Evolutionary conservation across 2,329 filamentous ascomycete genomes (phyloP).

Genomic region (Clonostachys byssicola): DNA sequence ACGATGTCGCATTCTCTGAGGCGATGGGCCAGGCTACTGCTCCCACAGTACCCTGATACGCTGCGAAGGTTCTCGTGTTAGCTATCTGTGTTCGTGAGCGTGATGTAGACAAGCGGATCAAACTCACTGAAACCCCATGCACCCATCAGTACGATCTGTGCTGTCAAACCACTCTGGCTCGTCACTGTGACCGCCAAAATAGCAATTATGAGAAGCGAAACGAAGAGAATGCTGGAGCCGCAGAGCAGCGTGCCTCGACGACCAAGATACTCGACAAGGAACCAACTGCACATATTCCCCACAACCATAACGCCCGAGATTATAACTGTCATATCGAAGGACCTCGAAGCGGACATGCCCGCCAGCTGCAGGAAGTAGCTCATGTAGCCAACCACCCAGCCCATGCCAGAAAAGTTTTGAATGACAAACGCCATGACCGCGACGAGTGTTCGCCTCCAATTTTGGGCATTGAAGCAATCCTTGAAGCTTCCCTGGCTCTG

Average conservation of each 20-base stretch:
- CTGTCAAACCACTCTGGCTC: too few relatives aligned
- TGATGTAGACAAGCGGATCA: conserved; percentile 25
- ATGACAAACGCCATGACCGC: too few relatives aligned
- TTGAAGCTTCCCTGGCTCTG: too few relatives aligned
- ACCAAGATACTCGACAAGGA: conserved; percentile 27
- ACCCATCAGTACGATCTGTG: conserved; percentile 14
- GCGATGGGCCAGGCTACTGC: too few relatives aligned
- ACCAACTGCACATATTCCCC: conserved; percentile 29
- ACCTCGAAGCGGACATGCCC: conserved; percentile 24
- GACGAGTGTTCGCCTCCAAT: too few relatives aligned
- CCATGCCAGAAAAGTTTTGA: too few relatives aligned
- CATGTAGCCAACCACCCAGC: too few relatives aligned
- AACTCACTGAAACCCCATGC: conserved; percentile 21
- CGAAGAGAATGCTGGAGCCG: conserved; percentile 41
- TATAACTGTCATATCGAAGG: conserved; percentile 30
- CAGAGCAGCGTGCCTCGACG: conserved; percentile 30
- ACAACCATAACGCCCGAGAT: conserved; percentile 23
- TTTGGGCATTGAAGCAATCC: too few relatives aligned
- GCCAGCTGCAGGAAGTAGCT: conserved; percentile 43
- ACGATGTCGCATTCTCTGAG: conserved; percentile 20
- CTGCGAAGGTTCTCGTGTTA: too few relatives aligned
- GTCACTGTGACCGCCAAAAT: conserved; percentile 20
- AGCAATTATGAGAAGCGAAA: conserved; percentile 35
- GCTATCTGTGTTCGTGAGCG: too few relatives aligned
- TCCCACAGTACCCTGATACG: too few relatives aligned